These are phyloP conservation scores for Umbellularia californica DNA, from an alignment of 164 flowering plant genomes.

Conservation along the genomic window DNA sequence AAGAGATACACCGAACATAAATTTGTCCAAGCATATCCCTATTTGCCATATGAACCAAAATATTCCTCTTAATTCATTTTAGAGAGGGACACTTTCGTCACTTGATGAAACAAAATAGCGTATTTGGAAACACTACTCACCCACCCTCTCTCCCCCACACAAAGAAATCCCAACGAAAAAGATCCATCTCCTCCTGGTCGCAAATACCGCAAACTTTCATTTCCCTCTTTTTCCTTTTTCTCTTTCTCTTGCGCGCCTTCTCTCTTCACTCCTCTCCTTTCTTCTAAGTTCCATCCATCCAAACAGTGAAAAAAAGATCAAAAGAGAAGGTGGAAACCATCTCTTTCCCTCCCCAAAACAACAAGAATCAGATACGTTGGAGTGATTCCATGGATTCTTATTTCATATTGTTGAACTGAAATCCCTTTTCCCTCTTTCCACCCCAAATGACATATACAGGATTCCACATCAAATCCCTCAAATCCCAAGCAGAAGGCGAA, in stretches of 20 bases:
- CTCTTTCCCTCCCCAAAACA: not conserved
- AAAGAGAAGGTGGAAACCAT: not conserved
- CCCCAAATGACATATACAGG: slow-evolving; percentile 36
- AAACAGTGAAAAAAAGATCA: not conserved
- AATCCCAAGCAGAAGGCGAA: not conserved
- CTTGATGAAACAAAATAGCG: not conserved
- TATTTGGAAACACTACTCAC: not conserved
- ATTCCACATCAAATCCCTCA: slow-evolving; percentile 9
- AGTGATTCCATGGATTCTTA: not conserved
- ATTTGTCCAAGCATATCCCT: too few species aligned
- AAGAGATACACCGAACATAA: too few species aligned
- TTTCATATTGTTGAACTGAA: too few species aligned
- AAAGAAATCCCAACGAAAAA: too few species aligned
- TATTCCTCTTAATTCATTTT: not conserved
- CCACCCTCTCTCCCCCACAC: not conserved
- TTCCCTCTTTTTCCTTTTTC: not conserved
- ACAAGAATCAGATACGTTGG: not conserved
- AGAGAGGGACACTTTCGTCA: not conserved
- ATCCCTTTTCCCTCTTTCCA: not conserved
- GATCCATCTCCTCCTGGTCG: not conserved
- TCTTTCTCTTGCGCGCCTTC: not conserved
- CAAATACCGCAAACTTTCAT: not conserved
- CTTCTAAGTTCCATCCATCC: not conserved
- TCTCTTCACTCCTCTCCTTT: not conserved
- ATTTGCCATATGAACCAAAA: too few species aligned